These are phyloP conservation scores for Fusarium bactridioides DNA, from an alignment of 2,329 filamentous ascomycete species.

Conservation along the genomic window DNA sequence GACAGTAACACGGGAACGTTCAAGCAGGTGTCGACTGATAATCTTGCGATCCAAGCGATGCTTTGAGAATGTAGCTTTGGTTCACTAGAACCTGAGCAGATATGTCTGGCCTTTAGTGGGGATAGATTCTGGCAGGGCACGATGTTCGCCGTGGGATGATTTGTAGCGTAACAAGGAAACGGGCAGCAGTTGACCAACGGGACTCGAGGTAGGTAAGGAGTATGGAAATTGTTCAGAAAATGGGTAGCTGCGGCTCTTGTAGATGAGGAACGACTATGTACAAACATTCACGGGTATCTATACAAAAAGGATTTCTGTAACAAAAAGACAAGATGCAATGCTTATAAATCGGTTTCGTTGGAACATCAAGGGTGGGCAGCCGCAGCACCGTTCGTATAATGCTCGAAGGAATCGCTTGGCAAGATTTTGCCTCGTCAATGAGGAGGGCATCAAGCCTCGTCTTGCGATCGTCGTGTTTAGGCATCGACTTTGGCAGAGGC, in stretches of 20 bases:
- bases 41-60: background rate
- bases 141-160: background rate
- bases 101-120: background rate
- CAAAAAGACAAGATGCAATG: background rate
- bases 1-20: too few relatives aligned
- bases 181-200: background rate
- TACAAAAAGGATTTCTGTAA: background rate
- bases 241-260: too few relatives aligned
- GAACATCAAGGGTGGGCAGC: too few relatives aligned
- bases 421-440: background rate
- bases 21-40: background rate
- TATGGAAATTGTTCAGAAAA: background rate
- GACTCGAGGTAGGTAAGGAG: background rate
- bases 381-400: background rate
- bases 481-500: background rate
- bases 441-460: background rate
- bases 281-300: background rate
- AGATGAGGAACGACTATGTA: background rate
- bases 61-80: too few relatives aligned
- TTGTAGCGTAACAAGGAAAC: background rate
- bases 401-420: too few relatives aligned
- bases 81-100: background rate
- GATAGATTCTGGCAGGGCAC: background rate
- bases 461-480: background rate
- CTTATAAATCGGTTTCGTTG: background rate